Evolutionary conservation across 257 asterid species (phyloP).

Genomic region (Coffea eugenioides): DNA sequence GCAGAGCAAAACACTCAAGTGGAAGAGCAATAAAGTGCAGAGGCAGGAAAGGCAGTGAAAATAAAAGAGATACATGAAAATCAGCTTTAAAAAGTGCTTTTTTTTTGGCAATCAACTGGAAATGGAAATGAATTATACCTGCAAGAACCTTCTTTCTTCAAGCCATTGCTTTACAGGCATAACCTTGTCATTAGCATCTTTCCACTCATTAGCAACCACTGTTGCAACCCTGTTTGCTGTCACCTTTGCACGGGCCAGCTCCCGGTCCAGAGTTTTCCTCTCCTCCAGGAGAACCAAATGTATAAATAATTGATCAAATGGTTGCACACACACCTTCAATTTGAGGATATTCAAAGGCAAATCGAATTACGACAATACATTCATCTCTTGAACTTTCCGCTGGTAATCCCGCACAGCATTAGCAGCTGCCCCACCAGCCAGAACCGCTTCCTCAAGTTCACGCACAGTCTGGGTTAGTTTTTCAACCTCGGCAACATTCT

Average conservation of each 20-base stretch:
- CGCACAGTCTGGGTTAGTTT: slow-evolving; percentile 95
- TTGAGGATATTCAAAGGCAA: neutral
- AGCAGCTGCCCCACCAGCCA: slow-evolving; percentile 99
- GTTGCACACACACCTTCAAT: slow-evolving; percentile 14
- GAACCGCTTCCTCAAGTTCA: slow-evolving; percentile 99
- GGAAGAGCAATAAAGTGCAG: neutral
- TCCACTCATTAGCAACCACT: slow-evolving; percentile 99
- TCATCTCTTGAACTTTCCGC: slow-evolving; percentile 98
- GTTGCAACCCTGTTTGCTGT: slow-evolving; percentile 98
- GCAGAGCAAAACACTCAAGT: neutral
- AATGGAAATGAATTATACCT: slow-evolving; percentile 40
- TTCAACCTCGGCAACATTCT: slow-evolving; percentile 97
- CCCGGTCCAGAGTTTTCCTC: slow-evolving; percentile 94
- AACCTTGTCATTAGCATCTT: slow-evolving; percentile 95
- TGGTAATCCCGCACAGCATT: slow-evolving; percentile 98
- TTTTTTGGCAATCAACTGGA: slow-evolving; percentile 4
- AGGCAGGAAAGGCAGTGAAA: neutral
- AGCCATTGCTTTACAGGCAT: slow-evolving; percentile 99
- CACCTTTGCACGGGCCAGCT: slow-evolving; percentile 97
- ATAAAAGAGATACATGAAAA: neutral
- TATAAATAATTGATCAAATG: slow-evolving; percentile 14
- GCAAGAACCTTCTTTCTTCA: slow-evolving; percentile 90
- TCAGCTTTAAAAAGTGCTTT: neutral
- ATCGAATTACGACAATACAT: slow-evolving; percentile 42
- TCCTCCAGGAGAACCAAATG: slow-evolving; percentile 61